Conservation (phyloP, 306 rosid genomes). For the Sechiopsis laciniata region DNA sequence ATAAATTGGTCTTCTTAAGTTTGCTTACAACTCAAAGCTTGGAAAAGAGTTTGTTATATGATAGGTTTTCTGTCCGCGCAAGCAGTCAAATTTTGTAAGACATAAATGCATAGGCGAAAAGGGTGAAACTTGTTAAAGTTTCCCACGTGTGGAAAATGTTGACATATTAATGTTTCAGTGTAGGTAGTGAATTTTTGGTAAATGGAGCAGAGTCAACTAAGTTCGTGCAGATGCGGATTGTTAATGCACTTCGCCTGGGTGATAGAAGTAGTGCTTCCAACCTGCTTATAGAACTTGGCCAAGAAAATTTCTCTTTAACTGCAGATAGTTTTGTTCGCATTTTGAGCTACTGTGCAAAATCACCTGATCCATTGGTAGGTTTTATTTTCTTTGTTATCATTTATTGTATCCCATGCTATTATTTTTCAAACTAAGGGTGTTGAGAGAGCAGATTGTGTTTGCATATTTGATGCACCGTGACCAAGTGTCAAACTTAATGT, state of each 20-base stretch:
- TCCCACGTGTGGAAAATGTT: constrained; percentile 16
- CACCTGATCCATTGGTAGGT: constrained; percentile 83
- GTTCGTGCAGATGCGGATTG: constrained; percentile 45
- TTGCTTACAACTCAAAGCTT: background rate
- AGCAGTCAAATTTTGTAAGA: background rate
- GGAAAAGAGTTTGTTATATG: background rate
- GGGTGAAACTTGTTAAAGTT: background rate
- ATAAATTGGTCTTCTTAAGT: background rate
- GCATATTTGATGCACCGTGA: background rate
- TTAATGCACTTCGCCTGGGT: constrained; percentile 52
- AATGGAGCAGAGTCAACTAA: constrained; percentile 30
- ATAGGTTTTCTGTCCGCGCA: background rate
- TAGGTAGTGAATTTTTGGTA: constrained; percentile 31
- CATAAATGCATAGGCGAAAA: background rate
- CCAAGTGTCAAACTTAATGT: background rate
- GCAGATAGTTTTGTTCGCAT: constrained; percentile 53
- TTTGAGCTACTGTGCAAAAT: constrained; percentile 53
- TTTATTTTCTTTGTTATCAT: background rate
- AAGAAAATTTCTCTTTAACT: constrained; percentile 36
- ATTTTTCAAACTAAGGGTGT: constrained; percentile 2
- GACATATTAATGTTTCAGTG: constrained; percentile 22
- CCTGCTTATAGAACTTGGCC: constrained; percentile 50
- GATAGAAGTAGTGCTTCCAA: constrained; percentile 54
- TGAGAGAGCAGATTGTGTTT: background rate
- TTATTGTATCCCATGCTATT: background rate